Conservation (phyloP, 1,139 yeast genomes). For the Torulaspora globosa region DNA sequence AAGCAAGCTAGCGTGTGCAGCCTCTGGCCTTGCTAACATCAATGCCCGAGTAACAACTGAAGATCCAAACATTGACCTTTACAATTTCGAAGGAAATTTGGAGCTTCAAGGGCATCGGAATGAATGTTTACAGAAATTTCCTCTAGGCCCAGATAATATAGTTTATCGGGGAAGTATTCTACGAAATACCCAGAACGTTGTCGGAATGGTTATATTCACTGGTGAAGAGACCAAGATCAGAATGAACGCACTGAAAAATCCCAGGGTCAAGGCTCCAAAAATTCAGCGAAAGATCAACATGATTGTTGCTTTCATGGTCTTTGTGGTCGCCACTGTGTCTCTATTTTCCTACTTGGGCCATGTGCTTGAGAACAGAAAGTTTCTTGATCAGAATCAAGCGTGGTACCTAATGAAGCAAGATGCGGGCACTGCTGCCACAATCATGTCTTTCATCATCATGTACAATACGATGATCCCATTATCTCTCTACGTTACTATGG, state of each 20-base stretch:
- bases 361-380: conserved; percentile 46
- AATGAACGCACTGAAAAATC: conserved; percentile 88
- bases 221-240: conserved; percentile 96
- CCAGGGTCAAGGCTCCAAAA: conserved; percentile 90
- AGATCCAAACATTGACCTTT: conserved; percentile 87
- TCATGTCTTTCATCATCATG: conserved; percentile 96
- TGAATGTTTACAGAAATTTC: conserved; percentile 39
- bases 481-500: conserved; percentile 94
- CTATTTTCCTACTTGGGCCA: conserved; percentile 82
- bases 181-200: conserved; percentile 68
- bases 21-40: conserved; percentile 49
- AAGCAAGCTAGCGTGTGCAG: conserved; percentile 47
- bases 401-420: conserved; percentile 77
- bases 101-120: conserved; percentile 31
- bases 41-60: conserved; percentile 63
- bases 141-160: conserved; percentile 76
- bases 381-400: conserved; percentile 42
- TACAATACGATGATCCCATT: conserved; percentile 92
- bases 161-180: conserved; percentile 84
- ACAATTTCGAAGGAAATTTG: conserved; percentile 83
- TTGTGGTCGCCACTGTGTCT: conserved; percentile 68
- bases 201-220: conserved; percentile 83
- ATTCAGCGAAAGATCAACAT: conserved; percentile 76
- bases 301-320: conserved; percentile 84
- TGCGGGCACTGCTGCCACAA: conserved; percentile 84